A percentile compares a stretch with the other conserved stretches of the same genome.
Conservation (phyloP, 2,329 filamentous ascomycete genomes). For the Pseudovirgaria hyperparasitica region DNA sequence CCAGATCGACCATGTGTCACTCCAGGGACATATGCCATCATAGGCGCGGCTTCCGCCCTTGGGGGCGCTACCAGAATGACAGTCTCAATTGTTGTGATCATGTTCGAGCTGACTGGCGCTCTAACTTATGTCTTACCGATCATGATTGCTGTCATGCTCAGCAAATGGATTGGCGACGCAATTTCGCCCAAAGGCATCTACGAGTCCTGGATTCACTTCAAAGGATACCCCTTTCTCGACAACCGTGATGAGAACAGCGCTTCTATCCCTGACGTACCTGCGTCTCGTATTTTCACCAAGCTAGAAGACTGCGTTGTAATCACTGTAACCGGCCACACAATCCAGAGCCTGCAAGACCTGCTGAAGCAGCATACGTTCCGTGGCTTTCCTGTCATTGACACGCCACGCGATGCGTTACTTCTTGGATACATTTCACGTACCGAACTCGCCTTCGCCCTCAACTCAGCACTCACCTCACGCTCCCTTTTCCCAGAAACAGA, state of each 20-base stretch:
- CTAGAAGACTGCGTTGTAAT: slow-evolving; percentile 84
- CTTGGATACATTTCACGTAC: slow-evolving; percentile 90
- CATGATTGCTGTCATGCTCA: slow-evolving; percentile 97
- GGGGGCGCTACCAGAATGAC: slow-evolving; percentile 93
- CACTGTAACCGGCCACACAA: slow-evolving; percentile 76
- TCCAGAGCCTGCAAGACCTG: slow-evolving; percentile 58
- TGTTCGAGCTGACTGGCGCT: slow-evolving; percentile 96
- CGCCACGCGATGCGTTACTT: slow-evolving; percentile 62
- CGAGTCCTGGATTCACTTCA: slow-evolving; percentile 94
- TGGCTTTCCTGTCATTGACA: slow-evolving; percentile 81
- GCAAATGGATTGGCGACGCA: slow-evolving; percentile 96
- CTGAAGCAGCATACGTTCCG: slow-evolving; percentile 67
- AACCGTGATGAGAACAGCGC: slow-evolving; percentile 57
- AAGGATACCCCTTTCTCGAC: slow-evolving; percentile 90
- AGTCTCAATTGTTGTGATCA: slow-evolving; percentile 96
- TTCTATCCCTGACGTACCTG: slow-evolving; percentile 68
- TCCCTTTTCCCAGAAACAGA: slow-evolving; percentile 58
- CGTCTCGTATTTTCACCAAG: slow-evolving; percentile 82
- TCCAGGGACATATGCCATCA: slow-evolving; percentile 90
- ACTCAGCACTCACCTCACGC: slow-evolving; percentile 44
- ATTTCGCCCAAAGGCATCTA: slow-evolving; percentile 91
- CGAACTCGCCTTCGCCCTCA: slow-evolving; percentile 73
- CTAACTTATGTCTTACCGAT: slow-evolving; percentile 94
- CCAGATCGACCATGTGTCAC: slow-evolving; percentile 81
- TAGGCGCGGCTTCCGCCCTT: slow-evolving; percentile 88